Base-by-base conservation (phyloP, 2,329 filamentous ascomycete genomes). In the Botrytis aclada region DNA sequence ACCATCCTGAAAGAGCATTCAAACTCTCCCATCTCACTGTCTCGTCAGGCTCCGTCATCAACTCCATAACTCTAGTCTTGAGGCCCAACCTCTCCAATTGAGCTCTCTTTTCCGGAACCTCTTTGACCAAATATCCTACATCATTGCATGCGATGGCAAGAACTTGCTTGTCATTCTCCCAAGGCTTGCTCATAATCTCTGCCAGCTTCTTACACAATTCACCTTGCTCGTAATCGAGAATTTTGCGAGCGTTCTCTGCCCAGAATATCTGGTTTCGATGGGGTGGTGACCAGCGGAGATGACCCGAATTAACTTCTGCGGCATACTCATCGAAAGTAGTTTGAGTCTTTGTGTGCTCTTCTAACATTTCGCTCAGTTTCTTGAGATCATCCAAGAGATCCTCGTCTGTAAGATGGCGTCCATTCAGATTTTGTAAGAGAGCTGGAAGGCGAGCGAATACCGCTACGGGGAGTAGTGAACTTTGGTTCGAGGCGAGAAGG, bases 381-480 rank as follows among this genome's bases (percentile, higher is more conserved):
- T 86, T 84, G 65, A 91, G 83, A 78, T 92, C 90, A 70, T 91
- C 88, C 69, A 88, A 83, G 73, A 92, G 84, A 78, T 92, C 90
- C 37, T 87, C 84, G 79, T 92, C 90, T 32, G 88, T 86, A 75
- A 90, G 84, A 81, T 91, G 89, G 73, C 90, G 88, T 66, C 86
- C 85, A 73, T 84, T 84, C 61, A 92, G 84, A 79, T 90, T 92
- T 75, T 89, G 86, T 54, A 92, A 83, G n/a, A 91, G 83, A 8
- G 85, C 83, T 5, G 90, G 95, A 47, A 98, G 89, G 74, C 94
- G 92, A 69, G 93, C 94, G 74, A 97, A 91, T 34, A 96, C 92
- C 1, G 96, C 95, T 4, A 92, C 91, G 12, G 95, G 95, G 72
- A 98, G 90, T 82, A 91, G 83, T 81, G 92, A 87, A 87, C 92